Base-by-base conservation (phyloP, 2,329 filamentous ascomycete genomes). In the Ceratocystis huliohia region DNA sequence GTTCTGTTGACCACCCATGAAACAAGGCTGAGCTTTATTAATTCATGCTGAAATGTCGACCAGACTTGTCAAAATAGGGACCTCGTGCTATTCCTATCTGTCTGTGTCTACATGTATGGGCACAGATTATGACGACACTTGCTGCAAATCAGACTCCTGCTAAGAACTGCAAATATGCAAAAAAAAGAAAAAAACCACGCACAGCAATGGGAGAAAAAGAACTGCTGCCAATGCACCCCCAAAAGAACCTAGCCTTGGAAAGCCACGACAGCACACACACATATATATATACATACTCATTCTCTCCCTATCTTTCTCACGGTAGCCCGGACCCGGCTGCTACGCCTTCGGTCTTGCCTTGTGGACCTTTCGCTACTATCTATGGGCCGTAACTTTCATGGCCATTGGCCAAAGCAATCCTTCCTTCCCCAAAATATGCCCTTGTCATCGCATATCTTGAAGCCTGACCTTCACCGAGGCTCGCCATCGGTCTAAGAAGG, bases 341-440 rank as follows among this genome's bases (percentile, higher is more conserved):
- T 28, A 53, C 15, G n/a, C 48, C 48, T 53, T 53, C 48, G 48
- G 48, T 5, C 48, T 53, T 22, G 22, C 48, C 48, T 53, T 53
- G 48, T 28, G 4, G 2, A 5, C 33, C 6, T 8, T n/a, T 37
- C 28, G 56, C 25, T 37, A 8, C 56, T 37, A 59, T 33, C 25
- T 59, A 59, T 59, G 56, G 48, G 25, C 28, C 37, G 30, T 37
- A 15, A 59, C 17, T 59, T 37, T 59, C n/a, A 59, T 59, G 56
- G 28, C 56, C 7, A 33, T 28, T 33, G 56, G 28, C 20, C 56
- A 15, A 59, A 37, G 56, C 56, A 15, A 59, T 7, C 53, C 10
- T 20, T 10, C 30, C 37, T 15, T 10, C 30, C 37, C 13, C 30
- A 17, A 59, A 13, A n/a, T 59, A 37, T 33, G 25, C 25, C 28